These are phyloP conservation scores for Trichocomaceae sp. DNA, from an alignment of 2,329 filamentous ascomycete genomes.

Conservation along the genomic window DNA sequence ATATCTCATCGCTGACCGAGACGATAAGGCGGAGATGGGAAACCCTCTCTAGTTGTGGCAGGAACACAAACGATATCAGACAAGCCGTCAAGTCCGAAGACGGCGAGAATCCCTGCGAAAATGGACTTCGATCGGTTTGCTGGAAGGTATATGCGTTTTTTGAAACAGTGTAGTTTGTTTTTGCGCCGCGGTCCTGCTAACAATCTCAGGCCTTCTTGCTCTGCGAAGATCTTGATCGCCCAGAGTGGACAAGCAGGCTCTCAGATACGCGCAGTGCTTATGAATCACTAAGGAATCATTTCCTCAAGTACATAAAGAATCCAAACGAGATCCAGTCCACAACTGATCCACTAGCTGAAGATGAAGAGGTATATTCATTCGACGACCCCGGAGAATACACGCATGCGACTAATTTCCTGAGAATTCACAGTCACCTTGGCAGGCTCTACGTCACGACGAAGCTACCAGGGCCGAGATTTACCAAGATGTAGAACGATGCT, in stretches of 20 bases:
- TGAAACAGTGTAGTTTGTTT: background rate
- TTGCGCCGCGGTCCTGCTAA: background rate
- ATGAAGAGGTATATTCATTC: conserved; percentile 52
- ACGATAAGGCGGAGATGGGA: conserved; percentile 59
- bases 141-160: conserved; percentile 70
- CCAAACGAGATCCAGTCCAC: conserved; percentile 70
- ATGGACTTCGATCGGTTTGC: conserved; percentile 75
- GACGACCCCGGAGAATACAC: background rate
- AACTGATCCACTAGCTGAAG: conserved; percentile 80
- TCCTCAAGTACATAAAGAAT: conserved; percentile 75
- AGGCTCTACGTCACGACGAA: conserved; percentile 78
- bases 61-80: conserved; percentile 56
- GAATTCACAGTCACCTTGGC: conserved; percentile 74
- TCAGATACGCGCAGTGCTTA: conserved; percentile 68
- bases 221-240: conserved; percentile 59
- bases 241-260: conserved; percentile 63
- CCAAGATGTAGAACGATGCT: conserved; percentile 84
- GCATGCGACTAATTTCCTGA: background rate
- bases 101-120: conserved; percentile 57
- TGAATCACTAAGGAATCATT: conserved; percentile 61
- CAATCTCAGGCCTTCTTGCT: conserved; percentile 65
- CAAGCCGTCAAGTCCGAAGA: conserved; percentile 57
- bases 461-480: conserved; percentile 77
- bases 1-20: background rate
- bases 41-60: conserved; percentile 50